Conservation (phyloP, 179 eudicot species). For the Drosera spatulata region DNA sequence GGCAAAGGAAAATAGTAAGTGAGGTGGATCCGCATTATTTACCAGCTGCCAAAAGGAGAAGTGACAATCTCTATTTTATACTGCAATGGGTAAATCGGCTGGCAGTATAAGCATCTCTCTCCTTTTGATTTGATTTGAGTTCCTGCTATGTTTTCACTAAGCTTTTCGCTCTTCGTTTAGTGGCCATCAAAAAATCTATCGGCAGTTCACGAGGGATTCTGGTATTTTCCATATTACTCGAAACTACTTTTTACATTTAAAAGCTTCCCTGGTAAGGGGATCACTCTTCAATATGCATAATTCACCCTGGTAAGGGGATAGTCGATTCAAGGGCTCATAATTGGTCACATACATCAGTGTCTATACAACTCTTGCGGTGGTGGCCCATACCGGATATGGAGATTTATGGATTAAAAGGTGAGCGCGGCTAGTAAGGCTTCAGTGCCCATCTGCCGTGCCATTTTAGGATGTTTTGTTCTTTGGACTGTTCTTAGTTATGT, state of each 20-base stretch:
- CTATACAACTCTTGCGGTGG: slow-evolving; percentile 64
- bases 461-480: slow-evolving; percentile 37
- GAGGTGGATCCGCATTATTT: slow-evolving; percentile 34
- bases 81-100: slow-evolving; percentile 51
- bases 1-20: slow-evolving; percentile 36
- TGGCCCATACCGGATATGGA: slow-evolving; percentile 62
- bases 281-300: slow-evolving; percentile 16
- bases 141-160: slow-evolving; percentile 42
- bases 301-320: slow-evolving; percentile 91
- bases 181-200: slow-evolving; percentile 60
- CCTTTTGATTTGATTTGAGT: slow-evolving; percentile 32
- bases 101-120: slow-evolving; percentile 66
- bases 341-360: slow-evolving; percentile 47
- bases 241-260: slow-evolving; percentile 15
- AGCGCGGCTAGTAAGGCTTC: slow-evolving; percentile 96
- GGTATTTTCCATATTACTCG: slow-evolving; percentile 57
- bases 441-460: slow-evolving; percentile 92
- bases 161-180: slow-evolving; percentile 45
- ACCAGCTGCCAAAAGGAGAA: slow-evolving; percentile 54
- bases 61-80: slow-evolving; percentile 23
- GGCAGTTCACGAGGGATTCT: slow-evolving; percentile 64
- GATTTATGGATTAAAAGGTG: slow-evolving; percentile 78
- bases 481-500: slow-evolving; percentile 3
- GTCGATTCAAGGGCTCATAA: slow-evolving; percentile 49
- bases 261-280: slow-evolving; percentile 95